Evolutionary conservation across 441 rosid genomes (phyloP), one percentile per base, ranked within the genome.

Genomic region (Metrosideros polymorpha): DNA sequence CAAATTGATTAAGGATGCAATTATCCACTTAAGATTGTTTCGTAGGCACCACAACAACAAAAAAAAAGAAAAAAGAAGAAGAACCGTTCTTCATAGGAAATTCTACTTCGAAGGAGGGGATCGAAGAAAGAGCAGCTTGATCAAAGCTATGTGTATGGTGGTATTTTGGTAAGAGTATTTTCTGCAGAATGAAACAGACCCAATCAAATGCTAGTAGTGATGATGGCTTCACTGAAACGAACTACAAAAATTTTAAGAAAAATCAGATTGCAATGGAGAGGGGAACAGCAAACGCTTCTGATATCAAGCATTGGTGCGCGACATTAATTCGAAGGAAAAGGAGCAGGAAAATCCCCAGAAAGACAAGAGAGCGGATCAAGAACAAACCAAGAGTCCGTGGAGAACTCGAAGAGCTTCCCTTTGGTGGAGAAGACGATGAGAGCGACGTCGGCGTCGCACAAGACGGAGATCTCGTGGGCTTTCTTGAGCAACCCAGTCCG

Each of bases 381-480:
- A 47, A 43, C 43, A 59, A 85, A 96, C 99, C 96, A 92, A 52
- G 96, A 91, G 42, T 95, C 95, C 27, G 93, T 91, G 52, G 98
- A 91, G 91, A 89, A 96, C 90, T 96, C 98, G 87, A 91, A 96
- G 93, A 96, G 98, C 88, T 94, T 97, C 61, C 99, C 98, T 91
- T 92, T 96, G 43, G 95, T 94, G 51, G 98, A 94, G 92, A 96
- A 96, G 88, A 97, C 95, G 87, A 97, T 95, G 88, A 97, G 88
- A 89, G 95, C 99, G 83, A 95, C 97, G 35, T 96, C 97, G 88
- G 98, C 99, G 82, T 97, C 99, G 85, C 99, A 97, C 25, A 96
- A 85, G 39, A 97, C 96, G 12, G 99, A 95, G 99, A 97, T 95
- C 94, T 97, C 99, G 85, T 94, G 94, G 87, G 99, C 97, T 90